Conservation (phyloP, 805 yeast genomes). For the Yamadazyma philogaea region DNA sequence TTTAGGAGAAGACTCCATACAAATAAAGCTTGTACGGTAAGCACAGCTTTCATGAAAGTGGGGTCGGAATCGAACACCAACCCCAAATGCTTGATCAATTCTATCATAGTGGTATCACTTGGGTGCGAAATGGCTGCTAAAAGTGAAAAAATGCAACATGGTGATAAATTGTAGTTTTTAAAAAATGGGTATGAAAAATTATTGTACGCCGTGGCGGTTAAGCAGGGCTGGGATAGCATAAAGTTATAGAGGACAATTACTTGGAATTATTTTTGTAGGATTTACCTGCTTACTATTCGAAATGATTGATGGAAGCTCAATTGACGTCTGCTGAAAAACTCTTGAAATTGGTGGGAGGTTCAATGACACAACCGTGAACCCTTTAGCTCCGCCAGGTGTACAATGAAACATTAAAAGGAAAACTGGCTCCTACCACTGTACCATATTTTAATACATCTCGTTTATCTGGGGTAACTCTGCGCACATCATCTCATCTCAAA, state of each 20-base stretch:
- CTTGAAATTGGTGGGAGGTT: no score
- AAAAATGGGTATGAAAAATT: no score
- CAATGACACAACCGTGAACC: no score
- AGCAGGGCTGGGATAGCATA: background rate
- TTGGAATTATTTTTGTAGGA: no score
- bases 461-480: background rate
- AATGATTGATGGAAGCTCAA: no score
- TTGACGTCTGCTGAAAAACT: no score
- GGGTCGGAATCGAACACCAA: conserved; percentile 18
- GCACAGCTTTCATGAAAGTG: conserved; percentile 7
- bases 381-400: no score
- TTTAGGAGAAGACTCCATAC: conserved; percentile 17
- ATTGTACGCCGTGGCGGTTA: background rate
- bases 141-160: background rate
- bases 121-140: conserved; percentile 5
- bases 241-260: no score
- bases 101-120: conserved; percentile 20
- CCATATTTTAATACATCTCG: background rate
- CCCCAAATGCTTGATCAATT: conserved; percentile 33
- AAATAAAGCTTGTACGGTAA: conserved; percentile 17
- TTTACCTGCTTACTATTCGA: no score
- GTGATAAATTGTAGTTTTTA: background rate
- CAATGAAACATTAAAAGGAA: no score
- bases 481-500: conserved; percentile 11
- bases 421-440: background rate